Conservation (phyloP, 768 basidiomycete species). For the Porpolomopsis calyptriformis region DNA sequence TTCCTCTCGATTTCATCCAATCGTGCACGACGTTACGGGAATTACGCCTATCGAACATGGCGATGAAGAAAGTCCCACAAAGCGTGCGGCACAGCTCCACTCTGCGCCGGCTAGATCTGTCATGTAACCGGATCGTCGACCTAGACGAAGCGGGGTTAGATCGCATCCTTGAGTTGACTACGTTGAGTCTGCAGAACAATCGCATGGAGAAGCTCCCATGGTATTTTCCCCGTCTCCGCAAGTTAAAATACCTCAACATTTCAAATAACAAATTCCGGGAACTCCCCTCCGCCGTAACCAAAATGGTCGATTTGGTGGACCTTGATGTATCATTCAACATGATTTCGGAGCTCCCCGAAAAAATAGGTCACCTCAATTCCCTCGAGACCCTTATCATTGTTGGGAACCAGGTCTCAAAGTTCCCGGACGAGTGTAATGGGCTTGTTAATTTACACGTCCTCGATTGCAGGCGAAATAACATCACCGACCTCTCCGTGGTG, state of each 20-base stretch:
- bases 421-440: constrained; percentile 51
- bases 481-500: constrained; percentile 63
- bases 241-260: constrained; percentile 74
- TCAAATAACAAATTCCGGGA: constrained; percentile 88
- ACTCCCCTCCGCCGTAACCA: constrained; percentile 66
- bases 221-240: constrained; percentile 67
- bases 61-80: constrained; percentile 86
- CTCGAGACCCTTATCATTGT: constrained; percentile 71
- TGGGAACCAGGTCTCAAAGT: constrained; percentile 69
- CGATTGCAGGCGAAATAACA: constrained; percentile 79
- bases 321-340: constrained; percentile 94
- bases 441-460: constrained; percentile 56
- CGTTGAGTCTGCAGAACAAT: constrained; percentile 81
- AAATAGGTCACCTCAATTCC: constrained; percentile 56
- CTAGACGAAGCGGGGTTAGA: constrained; percentile 81
- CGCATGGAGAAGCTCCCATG: constrained; percentile 78
- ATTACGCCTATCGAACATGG: constrained; percentile 81
- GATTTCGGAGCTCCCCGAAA: constrained; percentile 70
- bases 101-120: constrained; percentile 75
- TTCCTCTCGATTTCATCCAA: constrained; percentile 94
- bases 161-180: constrained; percentile 55
- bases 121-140: constrained; percentile 83
- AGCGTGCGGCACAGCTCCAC: constrained; percentile 66
- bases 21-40: constrained; percentile 75
- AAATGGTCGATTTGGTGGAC: constrained; percentile 64